A percentile compares a stretch with the other conserved stretches of the same genome.
phyloP scores from a whole-genome alignment of 805 yeast species.

The Candida michaelii region DNA sequence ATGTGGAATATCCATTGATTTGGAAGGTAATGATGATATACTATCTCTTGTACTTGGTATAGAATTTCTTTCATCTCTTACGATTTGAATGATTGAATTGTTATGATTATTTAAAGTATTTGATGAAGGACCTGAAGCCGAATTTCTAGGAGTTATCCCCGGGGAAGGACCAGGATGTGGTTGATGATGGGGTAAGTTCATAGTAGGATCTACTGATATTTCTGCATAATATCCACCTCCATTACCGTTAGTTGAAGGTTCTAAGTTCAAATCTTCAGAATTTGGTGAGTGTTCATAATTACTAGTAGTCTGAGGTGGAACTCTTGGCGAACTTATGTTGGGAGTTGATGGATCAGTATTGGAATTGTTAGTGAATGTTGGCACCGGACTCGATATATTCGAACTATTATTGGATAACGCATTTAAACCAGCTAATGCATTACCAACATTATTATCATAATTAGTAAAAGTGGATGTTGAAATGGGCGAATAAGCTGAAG shows the following conservation, averaged over 20 bases:
- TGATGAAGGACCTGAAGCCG: conserved; percentile 21
- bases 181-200: conserved; percentile 45
- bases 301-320: conserved; percentile 19
- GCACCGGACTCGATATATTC: conserved; percentile 26
- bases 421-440: conserved; percentile 45
- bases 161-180: conserved; percentile 26
- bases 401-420: conserved; percentile 33
- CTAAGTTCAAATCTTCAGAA: conserved; percentile 19
- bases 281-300: conserved; percentile 19
- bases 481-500: conserved; percentile 35
- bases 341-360: conserved; percentile 23
- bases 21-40: conserved; percentile 43
- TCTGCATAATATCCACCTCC: conserved; percentile 47
- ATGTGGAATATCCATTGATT: conserved; percentile 47
- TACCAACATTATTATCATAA: conserved; percentile 39
- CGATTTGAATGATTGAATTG: conserved; percentile 42
- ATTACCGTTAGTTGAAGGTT: conserved; percentile 30
- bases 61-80: conserved; percentile 38
- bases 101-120: conserved; percentile 23
- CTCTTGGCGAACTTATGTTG: conserved; percentile 22
- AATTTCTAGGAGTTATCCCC: conserved; percentile 30
- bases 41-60: conserved; percentile 37
- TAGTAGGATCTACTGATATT: conserved; percentile 44
- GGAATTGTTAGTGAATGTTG: conserved; percentile 14
- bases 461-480: conserved; percentile 39